These are phyloP conservation scores for Hypholoma fasciculare DNA, from an alignment of 768 basidiomycete species.

Conservation along the genomic window DNA sequence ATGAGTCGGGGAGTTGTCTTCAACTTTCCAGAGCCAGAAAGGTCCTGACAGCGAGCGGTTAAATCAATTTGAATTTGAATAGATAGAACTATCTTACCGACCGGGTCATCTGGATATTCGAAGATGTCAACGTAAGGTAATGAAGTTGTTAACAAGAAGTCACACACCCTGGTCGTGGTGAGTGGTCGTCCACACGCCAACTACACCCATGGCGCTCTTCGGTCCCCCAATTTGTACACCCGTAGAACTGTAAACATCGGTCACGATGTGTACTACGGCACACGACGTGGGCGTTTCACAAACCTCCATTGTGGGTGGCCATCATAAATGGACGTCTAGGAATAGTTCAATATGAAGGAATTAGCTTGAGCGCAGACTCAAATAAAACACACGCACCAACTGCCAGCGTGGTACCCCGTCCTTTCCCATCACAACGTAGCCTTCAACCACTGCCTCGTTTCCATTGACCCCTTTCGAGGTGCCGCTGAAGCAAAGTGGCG, in stretches of 20 bases:
- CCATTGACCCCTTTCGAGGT: slow-evolving; percentile 41
- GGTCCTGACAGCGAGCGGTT: slow-evolving; percentile 43
- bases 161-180: slow-evolving; percentile 52
- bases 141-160: too few species aligned
- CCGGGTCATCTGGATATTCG: slow-evolving; percentile 54
- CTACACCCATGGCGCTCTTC: slow-evolving; percentile 64
- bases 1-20: slow-evolving; percentile 33
- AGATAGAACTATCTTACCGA: slow-evolving; percentile 39
- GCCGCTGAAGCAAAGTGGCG: slow-evolving; percentile 49
- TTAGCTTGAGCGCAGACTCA: not conserved
- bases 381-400: slow-evolving; percentile 45
- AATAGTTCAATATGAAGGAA: slow-evolving; percentile 6
- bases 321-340: slow-evolving; percentile 55
- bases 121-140: not conserved
- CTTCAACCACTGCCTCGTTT: slow-evolving; percentile 46
- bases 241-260: slow-evolving; percentile 47
- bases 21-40: slow-evolving; percentile 72
- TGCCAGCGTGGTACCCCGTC: slow-evolving; percentile 53
- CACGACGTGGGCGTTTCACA: slow-evolving; percentile 12
- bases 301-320: slow-evolving; percentile 61
- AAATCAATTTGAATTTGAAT: too few species aligned
- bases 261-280: not conserved
- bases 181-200: slow-evolving; percentile 69
- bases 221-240: slow-evolving; percentile 67
- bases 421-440: slow-evolving; percentile 47